Evolutionary conservation across 345 rosid genomes (phyloP), one percentile per base, ranked within the genome.

Genomic region (Leavenworthia alabamica): DNA sequence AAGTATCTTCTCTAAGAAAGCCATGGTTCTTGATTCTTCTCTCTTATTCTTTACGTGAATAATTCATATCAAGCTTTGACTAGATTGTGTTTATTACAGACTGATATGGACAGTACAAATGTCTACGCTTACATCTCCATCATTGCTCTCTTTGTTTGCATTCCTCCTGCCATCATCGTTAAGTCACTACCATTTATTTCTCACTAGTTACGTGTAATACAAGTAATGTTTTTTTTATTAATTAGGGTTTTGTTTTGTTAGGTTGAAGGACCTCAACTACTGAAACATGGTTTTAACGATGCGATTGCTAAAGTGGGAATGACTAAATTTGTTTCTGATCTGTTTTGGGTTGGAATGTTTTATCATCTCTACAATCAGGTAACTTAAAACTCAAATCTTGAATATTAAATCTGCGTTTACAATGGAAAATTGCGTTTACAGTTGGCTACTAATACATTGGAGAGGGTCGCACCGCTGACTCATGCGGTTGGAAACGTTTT

Each of bases 361-460:
- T 89, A 89, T 79, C 97, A 92, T 71, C 96, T 92, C 61, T 92
- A 89, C 79, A 92, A 89, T 70, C 99, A 92, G 99, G 99, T 85
- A 58, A 9, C 0, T 7, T 12, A 4, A 20, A 33, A 24, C 47
- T 39, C 12, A 27, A 70, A 2, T 29, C 13, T 3, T 20, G 2
- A 40, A 23, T 2, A 3, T 6, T 14, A 13, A 43, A 13, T 14
- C 4, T 7, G 31, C 14, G 15, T 47, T n/a, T 37, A n/a, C n/a
- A 36, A 3, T 36, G 1, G 15, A 33, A 52, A 40, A 63, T 3
- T 3, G 14, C 23, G 60, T 37, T 70, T 74, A 44, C 81, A 92
- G 97, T 37, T 92, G 83, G 99, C 99, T 55, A 89, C 94, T 63
- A 92, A 92, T 73, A 89, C 99, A 12, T 79, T 92, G 79, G 99